Conservation (phyloP, 345 rosid genomes). For the Populus euphratica region DNA sequence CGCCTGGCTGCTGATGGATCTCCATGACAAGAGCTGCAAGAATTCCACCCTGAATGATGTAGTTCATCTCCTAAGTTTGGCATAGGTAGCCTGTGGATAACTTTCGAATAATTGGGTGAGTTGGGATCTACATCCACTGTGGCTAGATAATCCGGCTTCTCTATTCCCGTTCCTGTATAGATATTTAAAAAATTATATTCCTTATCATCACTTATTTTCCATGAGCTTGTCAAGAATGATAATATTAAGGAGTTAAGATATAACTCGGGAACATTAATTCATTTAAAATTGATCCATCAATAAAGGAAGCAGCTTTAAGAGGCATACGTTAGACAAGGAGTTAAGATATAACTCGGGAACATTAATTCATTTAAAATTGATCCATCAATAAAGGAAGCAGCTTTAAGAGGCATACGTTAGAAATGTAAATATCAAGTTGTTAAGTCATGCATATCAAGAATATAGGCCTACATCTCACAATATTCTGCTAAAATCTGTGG, state of each 20-base stretch:
- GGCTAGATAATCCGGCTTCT: conserved; percentile 78
- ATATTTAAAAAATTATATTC: background rate
- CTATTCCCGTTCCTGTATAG: conserved; percentile 61
- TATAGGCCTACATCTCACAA: no score
- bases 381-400: no score
- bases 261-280: background rate
- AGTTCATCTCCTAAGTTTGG: conserved; percentile 82
- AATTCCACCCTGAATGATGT: conserved; percentile 92
- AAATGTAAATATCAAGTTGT: no score
- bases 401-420: no score
- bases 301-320: background rate
- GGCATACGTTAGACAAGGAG: background rate
- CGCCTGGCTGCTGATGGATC: conserved; percentile 69
- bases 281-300: background rate
- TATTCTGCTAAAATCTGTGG: no score
- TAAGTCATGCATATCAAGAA: no score
- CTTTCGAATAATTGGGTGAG: conserved; percentile 63
- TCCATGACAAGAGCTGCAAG: conserved; percentile 93
- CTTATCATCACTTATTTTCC: background rate
- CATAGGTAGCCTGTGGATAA: conserved; percentile 73
- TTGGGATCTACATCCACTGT: conserved; percentile 80
- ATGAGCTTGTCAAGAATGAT: background rate
- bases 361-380: no score
- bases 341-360: no score
- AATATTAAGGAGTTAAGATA: background rate